Conservation (phyloP, 371 early-diverging fungal genomes). For the Smittium culicis region DNA sequence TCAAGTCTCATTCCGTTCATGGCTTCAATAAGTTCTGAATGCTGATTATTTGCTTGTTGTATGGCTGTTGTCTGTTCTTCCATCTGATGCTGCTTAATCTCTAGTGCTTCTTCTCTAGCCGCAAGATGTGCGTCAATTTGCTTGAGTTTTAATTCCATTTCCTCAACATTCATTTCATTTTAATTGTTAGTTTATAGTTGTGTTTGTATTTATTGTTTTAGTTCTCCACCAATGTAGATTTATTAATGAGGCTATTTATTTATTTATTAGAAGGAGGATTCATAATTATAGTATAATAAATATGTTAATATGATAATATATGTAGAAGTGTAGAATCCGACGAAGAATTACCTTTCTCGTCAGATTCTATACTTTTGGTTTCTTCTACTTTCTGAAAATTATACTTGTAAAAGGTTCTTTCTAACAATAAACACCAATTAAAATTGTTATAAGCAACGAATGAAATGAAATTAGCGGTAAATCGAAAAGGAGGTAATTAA, state of each 20-base stretch:
- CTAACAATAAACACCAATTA: too few species aligned
- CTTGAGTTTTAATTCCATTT: background rate
- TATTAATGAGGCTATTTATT: background rate
- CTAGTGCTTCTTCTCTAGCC: background rate
- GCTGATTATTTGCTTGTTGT: background rate
- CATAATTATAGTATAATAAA: background rate
- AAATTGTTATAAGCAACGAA: too few species aligned
- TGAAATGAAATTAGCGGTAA: too few species aligned
- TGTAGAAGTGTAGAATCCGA: too few species aligned
- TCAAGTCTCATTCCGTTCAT: background rate
- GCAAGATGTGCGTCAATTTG: background rate
- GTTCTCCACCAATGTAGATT: background rate
- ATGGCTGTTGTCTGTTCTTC: background rate
- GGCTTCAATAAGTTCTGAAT: background rate
- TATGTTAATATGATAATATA: background rate
- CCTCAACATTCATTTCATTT: background rate
- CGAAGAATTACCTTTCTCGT: too few species aligned
- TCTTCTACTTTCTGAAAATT: too few species aligned
- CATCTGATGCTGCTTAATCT: background rate
- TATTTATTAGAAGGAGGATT: background rate
- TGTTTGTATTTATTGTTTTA: background rate
- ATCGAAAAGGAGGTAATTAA: too few species aligned
- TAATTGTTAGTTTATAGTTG: background rate
- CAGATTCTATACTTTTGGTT: too few species aligned
- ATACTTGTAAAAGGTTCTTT: too few species aligned